Percentiles rank a stretch among this genome's conserved stretches.
Conservation (phyloP, 352 stramenopile species). For the Phytophthora ohioensis region DNA sequence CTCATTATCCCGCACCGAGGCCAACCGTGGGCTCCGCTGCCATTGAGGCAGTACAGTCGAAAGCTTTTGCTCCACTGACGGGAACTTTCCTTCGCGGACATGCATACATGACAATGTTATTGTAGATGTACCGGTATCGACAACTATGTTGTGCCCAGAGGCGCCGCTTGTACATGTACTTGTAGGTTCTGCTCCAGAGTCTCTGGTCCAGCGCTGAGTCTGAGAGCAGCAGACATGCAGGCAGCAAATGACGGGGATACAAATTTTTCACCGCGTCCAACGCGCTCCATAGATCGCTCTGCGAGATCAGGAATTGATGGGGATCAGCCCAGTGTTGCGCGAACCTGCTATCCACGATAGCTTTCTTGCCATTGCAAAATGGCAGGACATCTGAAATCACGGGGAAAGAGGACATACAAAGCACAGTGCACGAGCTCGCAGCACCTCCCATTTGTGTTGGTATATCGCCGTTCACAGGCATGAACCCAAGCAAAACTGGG, state of each 20-base stretch:
- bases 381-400: slow-evolving; percentile 11
- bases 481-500: neutral
- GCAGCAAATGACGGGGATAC: slow-evolving; percentile 30
- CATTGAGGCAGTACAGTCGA: too few species aligned
- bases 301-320: slow-evolving; percentile 20
- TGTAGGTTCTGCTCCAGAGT: neutral
- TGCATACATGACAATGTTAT: too few species aligned
- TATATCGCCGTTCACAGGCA: slow-evolving; percentile 19
- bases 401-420: neutral
- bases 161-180: too few species aligned
- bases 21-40: too few species aligned
- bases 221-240: slow-evolving; percentile 15
- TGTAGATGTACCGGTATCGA: too few species aligned
- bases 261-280: slow-evolving; percentile 23
- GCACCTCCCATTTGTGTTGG: slow-evolving; percentile 18
- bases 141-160: too few species aligned
- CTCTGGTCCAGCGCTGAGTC: neutral
- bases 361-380: neutral
- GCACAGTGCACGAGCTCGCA: neutral
- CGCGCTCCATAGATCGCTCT: slow-evolving; percentile 21
- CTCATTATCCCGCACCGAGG: too few species aligned
- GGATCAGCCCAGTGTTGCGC: neutral
- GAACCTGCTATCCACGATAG: slow-evolving; percentile 22
- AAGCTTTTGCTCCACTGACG: too few species aligned
- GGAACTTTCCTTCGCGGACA: too few species aligned